These are phyloP conservation scores for Smithsoniella earleae DNA, from an alignment of 163 green algal genomes.

Conservation along the genomic window DNA sequence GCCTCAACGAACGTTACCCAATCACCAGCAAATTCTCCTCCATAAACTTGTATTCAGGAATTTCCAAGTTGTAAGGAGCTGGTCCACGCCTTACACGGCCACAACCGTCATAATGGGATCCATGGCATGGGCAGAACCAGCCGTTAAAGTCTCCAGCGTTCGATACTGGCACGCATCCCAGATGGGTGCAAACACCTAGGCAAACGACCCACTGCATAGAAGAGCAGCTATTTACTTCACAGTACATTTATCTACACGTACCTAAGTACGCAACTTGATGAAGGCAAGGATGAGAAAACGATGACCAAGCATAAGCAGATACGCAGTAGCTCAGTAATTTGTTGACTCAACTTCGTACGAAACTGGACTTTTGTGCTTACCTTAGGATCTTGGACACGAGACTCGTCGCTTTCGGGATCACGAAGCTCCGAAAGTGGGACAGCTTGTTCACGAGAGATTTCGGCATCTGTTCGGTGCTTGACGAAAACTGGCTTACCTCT, in stretches of 20 bases:
- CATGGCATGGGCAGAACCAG: slow-evolving; percentile 99
- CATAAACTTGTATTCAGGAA: slow-evolving; percentile 88
- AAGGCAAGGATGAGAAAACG: background rate
- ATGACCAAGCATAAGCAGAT: too few species aligned
- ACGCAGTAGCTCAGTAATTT: too few species aligned
- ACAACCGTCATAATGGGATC: slow-evolving; percentile 93
- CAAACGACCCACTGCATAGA: slow-evolving; percentile 88
- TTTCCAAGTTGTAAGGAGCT: slow-evolving; percentile 95
- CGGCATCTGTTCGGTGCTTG: slow-evolving; percentile 69
- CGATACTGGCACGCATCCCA: slow-evolving; percentile 96
- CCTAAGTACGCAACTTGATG: too few species aligned
- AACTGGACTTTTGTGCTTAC: too few species aligned
- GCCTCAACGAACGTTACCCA: too few species aligned
- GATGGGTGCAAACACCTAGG: slow-evolving; percentile 97
- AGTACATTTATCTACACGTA: too few species aligned
- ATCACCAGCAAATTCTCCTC: slow-evolving; percentile 75
- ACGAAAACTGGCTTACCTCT: slow-evolving; percentile 99
- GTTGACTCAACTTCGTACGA: too few species aligned
- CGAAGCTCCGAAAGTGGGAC: slow-evolving; percentile 72
- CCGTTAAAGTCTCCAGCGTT: slow-evolving; percentile 96
- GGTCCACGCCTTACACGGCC: slow-evolving; percentile 90
- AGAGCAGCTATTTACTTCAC: background rate
- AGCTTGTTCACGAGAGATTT: slow-evolving; percentile 69
- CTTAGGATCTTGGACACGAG: slow-evolving; percentile 74
- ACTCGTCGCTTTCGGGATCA: slow-evolving; percentile 80